phyloP scores from a whole-genome alignment of 192 early-diverging fungal genomes.

The Coemansia sp. region DNA sequence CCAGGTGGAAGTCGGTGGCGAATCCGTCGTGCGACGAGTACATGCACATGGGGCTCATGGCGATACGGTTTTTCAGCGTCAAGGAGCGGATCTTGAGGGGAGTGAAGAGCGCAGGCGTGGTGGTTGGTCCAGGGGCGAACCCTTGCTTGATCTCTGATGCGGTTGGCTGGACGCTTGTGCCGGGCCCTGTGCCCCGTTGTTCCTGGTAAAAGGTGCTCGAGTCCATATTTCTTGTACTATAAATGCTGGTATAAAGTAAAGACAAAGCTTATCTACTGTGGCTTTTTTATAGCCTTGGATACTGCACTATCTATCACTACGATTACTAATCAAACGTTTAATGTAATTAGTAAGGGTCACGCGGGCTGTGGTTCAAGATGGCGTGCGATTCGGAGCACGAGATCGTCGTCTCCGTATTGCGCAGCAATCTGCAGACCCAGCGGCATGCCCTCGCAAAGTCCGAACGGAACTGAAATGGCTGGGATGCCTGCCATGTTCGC shows the following conservation, averaged over 20 bases:
- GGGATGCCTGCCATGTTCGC: conserved; percentile 83
- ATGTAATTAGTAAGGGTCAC: background rate
- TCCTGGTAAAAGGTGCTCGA: conserved; percentile 32
- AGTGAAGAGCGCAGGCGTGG: conserved; percentile 58
- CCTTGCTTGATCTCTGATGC: conserved; percentile 35
- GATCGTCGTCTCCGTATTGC: conserved; percentile 78
- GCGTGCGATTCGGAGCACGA: conserved; percentile 31
- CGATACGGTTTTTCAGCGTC: conserved; percentile 73
- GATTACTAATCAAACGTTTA: background rate
- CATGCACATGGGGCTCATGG: conserved; percentile 83
- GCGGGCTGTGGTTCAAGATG: background rate
- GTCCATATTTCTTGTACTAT: background rate
- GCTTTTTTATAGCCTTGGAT: background rate
- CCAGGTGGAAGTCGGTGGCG: conserved; percentile 64
- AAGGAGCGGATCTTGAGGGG: conserved; percentile 65
- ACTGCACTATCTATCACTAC: background rate
- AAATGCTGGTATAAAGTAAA: background rate
- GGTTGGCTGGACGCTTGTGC: conserved; percentile 36
- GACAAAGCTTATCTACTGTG: background rate
- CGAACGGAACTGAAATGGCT: conserved; percentile 65
- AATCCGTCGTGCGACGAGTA: conserved; percentile 67
- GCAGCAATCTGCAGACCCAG: conserved; percentile 83
- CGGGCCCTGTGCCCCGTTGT: conserved; percentile 28
- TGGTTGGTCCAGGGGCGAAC: conserved; percentile 12
- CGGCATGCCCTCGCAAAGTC: conserved; percentile 56